Evolutionary conservation across 352 stramenopile species (phyloP).

Genomic region (Ophiocytium majus): DNA sequence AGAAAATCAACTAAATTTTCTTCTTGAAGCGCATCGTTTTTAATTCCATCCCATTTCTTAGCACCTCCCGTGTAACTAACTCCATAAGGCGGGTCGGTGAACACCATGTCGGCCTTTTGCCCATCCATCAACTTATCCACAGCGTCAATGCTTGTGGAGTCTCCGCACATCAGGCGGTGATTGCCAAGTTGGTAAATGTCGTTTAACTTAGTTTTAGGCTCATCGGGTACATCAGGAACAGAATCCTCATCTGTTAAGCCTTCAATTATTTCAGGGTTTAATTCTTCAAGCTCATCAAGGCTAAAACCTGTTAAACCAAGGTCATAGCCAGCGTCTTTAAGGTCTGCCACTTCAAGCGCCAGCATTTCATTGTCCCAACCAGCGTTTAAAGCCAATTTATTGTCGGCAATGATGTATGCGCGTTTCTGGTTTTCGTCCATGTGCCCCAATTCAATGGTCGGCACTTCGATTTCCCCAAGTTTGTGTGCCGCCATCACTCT

Average conservation of each 20-base stretch:
- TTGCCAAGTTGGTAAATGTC: not conserved
- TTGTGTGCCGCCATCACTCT: too few species aligned
- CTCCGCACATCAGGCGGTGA: not conserved
- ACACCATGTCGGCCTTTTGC: not conserved
- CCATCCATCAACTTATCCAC: not conserved
- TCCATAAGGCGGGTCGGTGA: not conserved
- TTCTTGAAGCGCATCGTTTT: not conserved
- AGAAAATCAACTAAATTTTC: not conserved
- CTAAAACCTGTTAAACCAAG: too few species aligned
- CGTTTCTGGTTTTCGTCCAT: too few species aligned
- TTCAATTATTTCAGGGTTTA: too few species aligned
- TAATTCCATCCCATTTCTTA: not conserved
- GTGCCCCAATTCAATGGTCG: too few species aligned
- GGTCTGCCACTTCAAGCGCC: too few species aligned
- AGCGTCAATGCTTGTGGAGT: not conserved
- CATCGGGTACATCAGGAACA: not conserved
- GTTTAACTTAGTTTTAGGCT: not conserved
- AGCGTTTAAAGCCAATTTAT: too few species aligned
- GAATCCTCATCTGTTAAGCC: not conserved
- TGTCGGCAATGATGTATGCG: too few species aligned
- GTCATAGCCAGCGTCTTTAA: too few species aligned
- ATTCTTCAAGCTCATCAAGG: too few species aligned
- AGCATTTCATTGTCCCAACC: too few species aligned
- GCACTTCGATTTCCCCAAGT: too few species aligned
- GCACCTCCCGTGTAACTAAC: not conserved